Conservation (phyloP, 176 grass and related monocot genomes). For the Musa schizocarpa region DNA sequence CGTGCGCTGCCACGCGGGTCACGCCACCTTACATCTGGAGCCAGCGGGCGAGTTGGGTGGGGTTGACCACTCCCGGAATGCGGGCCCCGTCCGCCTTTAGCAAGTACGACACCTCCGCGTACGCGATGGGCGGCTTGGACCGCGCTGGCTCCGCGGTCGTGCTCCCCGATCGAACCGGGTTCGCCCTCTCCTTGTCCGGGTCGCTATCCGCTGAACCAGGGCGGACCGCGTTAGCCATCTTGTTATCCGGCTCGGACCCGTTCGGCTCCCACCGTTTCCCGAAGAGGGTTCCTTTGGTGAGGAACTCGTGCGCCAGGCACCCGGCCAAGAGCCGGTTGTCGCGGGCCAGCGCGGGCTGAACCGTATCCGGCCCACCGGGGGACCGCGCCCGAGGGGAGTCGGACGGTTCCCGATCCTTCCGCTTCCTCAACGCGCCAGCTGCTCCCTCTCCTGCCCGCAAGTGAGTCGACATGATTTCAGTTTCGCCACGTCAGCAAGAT, state of each 20-base stretch:
- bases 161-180: background rate
- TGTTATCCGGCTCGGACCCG: background rate
- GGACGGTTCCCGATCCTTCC: conserved; percentile 7
- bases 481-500: background rate
- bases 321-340: conserved; percentile 13
- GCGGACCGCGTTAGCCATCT: background rate
- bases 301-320: conserved; percentile 21
- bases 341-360: background rate
- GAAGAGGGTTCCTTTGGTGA: conserved; percentile 14
- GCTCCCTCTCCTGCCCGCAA: background rate
- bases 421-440: conserved; percentile 4
- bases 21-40: background rate
- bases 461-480: background rate
- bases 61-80: conserved; percentile 16
- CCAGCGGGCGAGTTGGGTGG: conserved; percentile 12
- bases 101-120: conserved; percentile 13
- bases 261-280: conserved; percentile 1
- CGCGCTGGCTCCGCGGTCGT: background rate
- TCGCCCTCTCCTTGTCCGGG: too few species aligned
- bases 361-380: background rate
- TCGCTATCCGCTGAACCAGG: background rate
- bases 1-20: background rate
- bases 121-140: background rate
- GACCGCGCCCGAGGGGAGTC: background rate
- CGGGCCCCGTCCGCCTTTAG: conserved; percentile 8